A percentile compares a stretch with the other conserved stretches of the same genome.
Evolutionary conservation across 768 basidiomycete genomes (phyloP).

Genomic region (Wakefieldia striispora): DNA sequence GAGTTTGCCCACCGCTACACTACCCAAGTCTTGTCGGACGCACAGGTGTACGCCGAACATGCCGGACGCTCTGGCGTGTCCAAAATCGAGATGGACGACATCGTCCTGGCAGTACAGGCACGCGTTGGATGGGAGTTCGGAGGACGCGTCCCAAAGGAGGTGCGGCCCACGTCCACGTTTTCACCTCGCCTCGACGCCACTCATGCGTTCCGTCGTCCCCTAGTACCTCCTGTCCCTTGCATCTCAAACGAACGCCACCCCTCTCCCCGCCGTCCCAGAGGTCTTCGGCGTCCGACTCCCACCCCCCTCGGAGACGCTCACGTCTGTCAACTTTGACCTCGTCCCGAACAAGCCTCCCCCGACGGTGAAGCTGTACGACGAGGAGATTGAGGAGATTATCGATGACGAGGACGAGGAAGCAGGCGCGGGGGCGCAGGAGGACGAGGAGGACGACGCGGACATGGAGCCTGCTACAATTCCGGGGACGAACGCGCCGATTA

Average conservation of each 20-base stretch:
- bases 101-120: conserved; percentile 78
- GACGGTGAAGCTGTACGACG: conserved; percentile 70
- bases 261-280: conserved; percentile 82
- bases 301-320: conserved; percentile 62
- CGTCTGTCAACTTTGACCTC: conserved; percentile 82
- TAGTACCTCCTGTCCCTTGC: conserved; percentile 81
- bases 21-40: conserved; percentile 78
- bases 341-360: conserved; percentile 84
- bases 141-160: conserved; percentile 86
- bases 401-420: conserved; percentile 44
- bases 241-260: conserved; percentile 76
- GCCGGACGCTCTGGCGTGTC: conserved; percentile 60
- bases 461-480: conserved; percentile 68
- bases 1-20: conserved; percentile 87
- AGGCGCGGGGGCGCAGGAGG: conserved; percentile 42
- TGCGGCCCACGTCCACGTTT: conserved; percentile 29
- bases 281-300: conserved; percentile 87
- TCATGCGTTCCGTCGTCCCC: not conserved
- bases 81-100: conserved; percentile 82
- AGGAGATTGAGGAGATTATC: conserved; percentile 72
- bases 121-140: conserved; percentile 93
- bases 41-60: conserved; percentile 85
- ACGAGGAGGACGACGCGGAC: conserved; percentile 55
- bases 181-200: not conserved
- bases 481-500: conserved; percentile 30